phyloP scores from a whole-genome alignment of 1,284 basidiomycete genomes.

The Sanghuangporus weigelae region DNA sequence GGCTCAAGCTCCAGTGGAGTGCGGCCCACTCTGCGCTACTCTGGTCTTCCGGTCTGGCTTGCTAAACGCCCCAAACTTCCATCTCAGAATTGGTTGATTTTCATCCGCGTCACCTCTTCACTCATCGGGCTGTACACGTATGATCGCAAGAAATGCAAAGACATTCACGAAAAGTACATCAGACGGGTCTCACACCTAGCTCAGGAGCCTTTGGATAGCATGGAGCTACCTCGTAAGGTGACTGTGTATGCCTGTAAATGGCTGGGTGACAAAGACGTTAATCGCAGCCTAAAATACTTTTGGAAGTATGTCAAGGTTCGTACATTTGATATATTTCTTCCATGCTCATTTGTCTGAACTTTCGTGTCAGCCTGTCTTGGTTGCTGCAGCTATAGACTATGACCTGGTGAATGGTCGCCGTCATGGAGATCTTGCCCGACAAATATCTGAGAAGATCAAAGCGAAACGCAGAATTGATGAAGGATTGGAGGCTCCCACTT shows the following conservation, averaged over 20 bases:
- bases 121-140: constrained; percentile 76
- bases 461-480: constrained; percentile 55
- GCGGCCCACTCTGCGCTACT: constrained; percentile 50
- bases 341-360: constrained; percentile 8
- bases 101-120: constrained; percentile 71
- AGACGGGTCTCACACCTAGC: constrained; percentile 76
- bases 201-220: constrained; percentile 58
- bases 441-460: constrained; percentile 70
- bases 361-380: constrained; percentile 74
- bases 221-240: constrained; percentile 77
- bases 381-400: constrained; percentile 93
- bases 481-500: constrained; percentile 53
- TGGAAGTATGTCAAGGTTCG: constrained; percentile 93
- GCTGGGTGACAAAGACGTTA: constrained; percentile 92
- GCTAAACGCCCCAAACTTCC: constrained; percentile 77
- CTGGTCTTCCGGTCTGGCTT: constrained; percentile 71
- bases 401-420: constrained; percentile 78
- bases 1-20: constrained; percentile 30
- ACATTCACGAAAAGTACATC: constrained; percentile 74
- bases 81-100: constrained; percentile 92
- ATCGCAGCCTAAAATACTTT: constrained; percentile 83
- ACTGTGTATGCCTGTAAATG: constrained; percentile 86
- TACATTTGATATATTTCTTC: constrained; percentile 20
- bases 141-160: constrained; percentile 75
- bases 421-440: constrained; percentile 78